These are phyloP conservation scores for Linum tenue DNA, from an alignment of 345 rosid species.

Conservation along the genomic window DNA sequence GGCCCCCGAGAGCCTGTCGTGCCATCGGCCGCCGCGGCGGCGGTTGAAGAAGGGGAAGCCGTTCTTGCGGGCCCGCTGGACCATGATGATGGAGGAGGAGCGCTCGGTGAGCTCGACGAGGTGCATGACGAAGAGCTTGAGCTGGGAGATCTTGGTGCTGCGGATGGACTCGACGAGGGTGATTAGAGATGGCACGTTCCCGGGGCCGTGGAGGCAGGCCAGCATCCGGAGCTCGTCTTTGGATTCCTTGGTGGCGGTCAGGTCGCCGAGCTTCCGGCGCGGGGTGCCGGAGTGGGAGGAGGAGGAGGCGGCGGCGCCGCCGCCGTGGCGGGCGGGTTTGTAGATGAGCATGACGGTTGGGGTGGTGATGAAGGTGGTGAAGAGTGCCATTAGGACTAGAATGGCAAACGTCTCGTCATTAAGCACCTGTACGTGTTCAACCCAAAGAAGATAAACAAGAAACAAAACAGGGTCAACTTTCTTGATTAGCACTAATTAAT, in stretches of 20 bases:
- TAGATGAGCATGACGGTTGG: slow-evolving; percentile 65
- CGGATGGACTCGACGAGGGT: slow-evolving; percentile 53
- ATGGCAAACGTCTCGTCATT: slow-evolving; percentile 73
- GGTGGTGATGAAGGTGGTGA: slow-evolving; percentile 82
- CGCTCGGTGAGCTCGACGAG: slow-evolving; percentile 76
- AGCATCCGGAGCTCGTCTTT: slow-evolving; percentile 52
- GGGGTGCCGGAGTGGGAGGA: background rate
- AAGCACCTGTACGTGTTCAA: slow-evolving; percentile 49
- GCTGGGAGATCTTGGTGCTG: slow-evolving; percentile 43
- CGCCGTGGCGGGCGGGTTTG: slow-evolving; percentile 40
- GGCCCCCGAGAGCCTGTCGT: slow-evolving; percentile 43
- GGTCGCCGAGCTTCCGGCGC: slow-evolving; percentile 43
- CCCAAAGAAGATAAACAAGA: too few relatives aligned
- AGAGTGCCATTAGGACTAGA: slow-evolving; percentile 71
- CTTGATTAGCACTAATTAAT: too few relatives aligned
- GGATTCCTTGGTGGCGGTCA: slow-evolving; percentile 25
- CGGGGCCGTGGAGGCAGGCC: slow-evolving; percentile 60
- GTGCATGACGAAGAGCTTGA: slow-evolving; percentile 69
- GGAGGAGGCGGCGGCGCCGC: slow-evolving; percentile 2
- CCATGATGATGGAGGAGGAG: slow-evolving; percentile 66
- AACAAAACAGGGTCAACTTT: background rate
- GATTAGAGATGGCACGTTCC: slow-evolving; percentile 55
- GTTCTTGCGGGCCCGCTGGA: slow-evolving; percentile 48
- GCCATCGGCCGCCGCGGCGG: slow-evolving; percentile 40
- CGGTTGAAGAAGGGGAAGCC: slow-evolving; percentile 66